Evolutionary conservation across 2,329 filamentous ascomycete genomes (phyloP).

Genomic region (Tolypocladium endophyticum): DNA sequence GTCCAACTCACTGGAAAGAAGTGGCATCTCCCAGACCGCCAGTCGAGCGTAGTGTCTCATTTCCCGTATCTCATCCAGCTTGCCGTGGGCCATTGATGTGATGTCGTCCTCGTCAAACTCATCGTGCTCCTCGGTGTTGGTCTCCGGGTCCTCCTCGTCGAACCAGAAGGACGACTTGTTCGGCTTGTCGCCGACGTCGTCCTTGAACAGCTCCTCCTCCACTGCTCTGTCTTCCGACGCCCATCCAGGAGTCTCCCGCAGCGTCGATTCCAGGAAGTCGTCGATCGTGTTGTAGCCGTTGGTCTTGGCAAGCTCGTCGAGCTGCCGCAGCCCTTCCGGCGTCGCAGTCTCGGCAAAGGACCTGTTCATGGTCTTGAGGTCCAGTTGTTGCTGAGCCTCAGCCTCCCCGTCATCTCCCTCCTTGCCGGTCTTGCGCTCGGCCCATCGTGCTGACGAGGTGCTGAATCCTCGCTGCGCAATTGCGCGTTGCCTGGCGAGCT

Average conservation of each 20-base stretch:
- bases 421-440: neutral
- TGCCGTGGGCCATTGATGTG: slow-evolving; percentile 68
- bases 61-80: slow-evolving; percentile 82
- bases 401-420: slow-evolving; percentile 11
- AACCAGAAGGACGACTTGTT: slow-evolving; percentile 36
- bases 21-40: slow-evolving; percentile 90
- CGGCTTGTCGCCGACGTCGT: slow-evolving; percentile 20
- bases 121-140: slow-evolving; percentile 41
- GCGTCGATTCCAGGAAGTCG: slow-evolving; percentile 15
- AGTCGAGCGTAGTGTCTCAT: slow-evolving; percentile 79
- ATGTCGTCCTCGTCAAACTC: slow-evolving; percentile 77
- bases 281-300: slow-evolving; percentile 23
- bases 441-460: slow-evolving; percentile 16
- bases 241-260: slow-evolving; percentile 18
- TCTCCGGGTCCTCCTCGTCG: slow-evolving; percentile 36
- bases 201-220: slow-evolving; percentile 17
- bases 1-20: slow-evolving; percentile 63
- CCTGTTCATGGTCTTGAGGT: slow-evolving; percentile 19
- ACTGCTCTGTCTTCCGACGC: slow-evolving; percentile 19
- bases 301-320: slow-evolving; percentile 24
- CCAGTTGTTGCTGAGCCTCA: slow-evolving; percentile 10
- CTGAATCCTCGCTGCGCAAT: slow-evolving; percentile 17
- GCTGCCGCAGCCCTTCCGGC: slow-evolving; percentile 19
- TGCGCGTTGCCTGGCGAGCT: slow-evolving; percentile 11
- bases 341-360: slow-evolving; percentile 17